Percentiles rank a stretch among this genome's conserved stretches.
Evolutionary conservation across 306 rosid genomes (phyloP).

Genomic region (Dalbergia cochinchinensis): DNA sequence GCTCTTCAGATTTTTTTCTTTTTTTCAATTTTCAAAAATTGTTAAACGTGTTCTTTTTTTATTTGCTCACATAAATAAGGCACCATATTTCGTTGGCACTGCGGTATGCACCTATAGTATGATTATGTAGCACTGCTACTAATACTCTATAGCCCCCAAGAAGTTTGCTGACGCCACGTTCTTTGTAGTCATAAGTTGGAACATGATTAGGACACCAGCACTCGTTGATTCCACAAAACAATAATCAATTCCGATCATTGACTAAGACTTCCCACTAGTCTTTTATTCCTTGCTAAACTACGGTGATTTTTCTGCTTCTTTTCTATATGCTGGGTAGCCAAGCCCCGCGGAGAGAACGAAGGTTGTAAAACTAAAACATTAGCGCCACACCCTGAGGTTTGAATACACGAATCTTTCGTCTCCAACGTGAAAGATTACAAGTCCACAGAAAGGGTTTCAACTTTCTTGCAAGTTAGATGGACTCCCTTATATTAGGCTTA

Average conservation of each 20-base stretch:
- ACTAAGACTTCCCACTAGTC: constrained; percentile 48
- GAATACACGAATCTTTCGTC: not conserved
- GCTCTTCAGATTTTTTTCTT: too few species aligned
- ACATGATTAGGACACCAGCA: constrained; percentile 36
- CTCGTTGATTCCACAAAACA: constrained; percentile 37
- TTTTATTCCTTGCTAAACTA: constrained; percentile 63
- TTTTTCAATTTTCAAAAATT: too few species aligned
- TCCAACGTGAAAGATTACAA: constrained; percentile 8
- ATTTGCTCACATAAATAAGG: too few species aligned
- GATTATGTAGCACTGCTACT: too few species aligned
- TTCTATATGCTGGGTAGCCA: not conserved
- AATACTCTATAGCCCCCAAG: not conserved
- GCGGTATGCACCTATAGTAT: too few species aligned
- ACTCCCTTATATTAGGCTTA: too few species aligned
- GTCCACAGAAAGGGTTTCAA: not conserved
- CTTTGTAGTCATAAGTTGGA: constrained; percentile 26
- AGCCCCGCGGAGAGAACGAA: too few species aligned
- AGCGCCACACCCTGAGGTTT: not conserved
- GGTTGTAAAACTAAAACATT: not conserved
- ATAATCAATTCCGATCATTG: constrained; percentile 43
- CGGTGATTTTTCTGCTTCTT: constrained; percentile 30
- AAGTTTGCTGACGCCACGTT: not conserved
- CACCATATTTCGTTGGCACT: too few species aligned
- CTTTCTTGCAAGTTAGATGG: not conserved
- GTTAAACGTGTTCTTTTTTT: too few species aligned